Base-by-base conservation (phyloP, 257 asterid species). In the Echium plantagineum region DNA sequence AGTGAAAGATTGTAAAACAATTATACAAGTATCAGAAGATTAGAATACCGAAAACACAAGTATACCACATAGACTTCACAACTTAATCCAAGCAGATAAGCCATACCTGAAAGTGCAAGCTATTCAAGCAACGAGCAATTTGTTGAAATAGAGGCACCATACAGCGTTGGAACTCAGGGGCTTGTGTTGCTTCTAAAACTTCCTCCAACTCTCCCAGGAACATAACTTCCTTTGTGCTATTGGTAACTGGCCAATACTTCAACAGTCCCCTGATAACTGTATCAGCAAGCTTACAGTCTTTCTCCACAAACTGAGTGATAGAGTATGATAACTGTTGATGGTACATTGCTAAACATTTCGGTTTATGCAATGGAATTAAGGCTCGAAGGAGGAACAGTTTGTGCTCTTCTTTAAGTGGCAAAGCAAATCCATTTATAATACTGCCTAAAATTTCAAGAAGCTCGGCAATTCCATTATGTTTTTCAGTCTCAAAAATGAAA, bases 31-130 rank as follows among this genome's bases (percentile, higher is more conserved):
- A 53, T 53, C 57, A 53, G 22, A 9, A 53, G 24, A 53, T 19
- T 9, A 21, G 3, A 6, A 52, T 4, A 52, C 16, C 21, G 21
- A 18, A 18, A 4, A 53, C 1, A 7, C 7, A 10, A n/a, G 20
- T 18, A 53, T 53, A 35, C 57, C 13, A 21, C 57, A n/a, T n/a
- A 21, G 22, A 53, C 28, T 9, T 21, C 5, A 6, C 5, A 35
- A 19, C 21, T 19, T 18, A 7, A 53, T 19, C 22, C 0, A 8
- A 52, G 55, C 55, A 53, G 32, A 22, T 18, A 7, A 18, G 4
- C 17, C 64, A 19, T 71, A 75, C 80, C 80, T 70, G 76, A 67
- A 65, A 71, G 57, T 75, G 80, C 69, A 71, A 67, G 56, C 77
- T 67, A 46, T 47, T 75, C 74, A 71, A 68, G 63, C 77, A 75